Evolutionary conservation across 2,329 filamentous ascomycete genomes (phyloP), one percentile per base, ranked within the genome.

Genomic region (Colletotrichum echinochloae): DNA sequence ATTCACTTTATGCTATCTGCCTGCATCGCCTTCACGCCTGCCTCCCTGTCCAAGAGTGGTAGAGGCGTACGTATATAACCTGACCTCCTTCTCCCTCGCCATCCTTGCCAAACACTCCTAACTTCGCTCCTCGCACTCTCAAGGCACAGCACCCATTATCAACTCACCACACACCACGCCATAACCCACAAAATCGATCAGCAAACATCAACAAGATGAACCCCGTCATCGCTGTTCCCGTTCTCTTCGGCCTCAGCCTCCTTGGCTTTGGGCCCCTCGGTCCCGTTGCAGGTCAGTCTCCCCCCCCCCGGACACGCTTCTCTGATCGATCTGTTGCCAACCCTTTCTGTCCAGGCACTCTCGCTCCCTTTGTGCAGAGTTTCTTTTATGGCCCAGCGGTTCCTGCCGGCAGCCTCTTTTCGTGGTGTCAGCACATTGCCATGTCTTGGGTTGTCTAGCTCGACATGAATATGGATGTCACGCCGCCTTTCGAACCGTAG

Each of bases 1-100:
- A 18, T 3, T 0, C n/a, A 7, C n/a, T 18, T 4, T 33, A 14
- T 3, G 1, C 2, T 4, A 8, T n/a, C 3, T 6, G 5, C 30
- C 18, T 30, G 5, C n/a, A n/a, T n/a, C n/a, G n/a, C n/a, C n/a
- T n/a, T n/a, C n/a, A n/a, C n/a, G 41, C 11, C 5, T 12, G 4
- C 20, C 9, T 23, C 0, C 44, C 20, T 23, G 44, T 46, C 44
- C 12, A 7, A 8, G 16, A 26, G 18, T 8, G 48, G 6, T 3
- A 3, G 6, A 49, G n/a, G n/a, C n/a, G n/a, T 8, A 3, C 14
- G 23, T 28, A 49, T 49, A 49, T 49, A 28, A 28, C 14, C 12
- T 7, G 2, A 2, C 3, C 23, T 49, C 23, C 8, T 18, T 28
- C 1, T 16, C 14, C 14, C 1, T 49, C 23, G 2, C 23, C 46